These are phyloP conservation scores for Atalantia buxifolia DNA, from an alignment of 345 rosid genomes.

Conservation along the genomic window DNA sequence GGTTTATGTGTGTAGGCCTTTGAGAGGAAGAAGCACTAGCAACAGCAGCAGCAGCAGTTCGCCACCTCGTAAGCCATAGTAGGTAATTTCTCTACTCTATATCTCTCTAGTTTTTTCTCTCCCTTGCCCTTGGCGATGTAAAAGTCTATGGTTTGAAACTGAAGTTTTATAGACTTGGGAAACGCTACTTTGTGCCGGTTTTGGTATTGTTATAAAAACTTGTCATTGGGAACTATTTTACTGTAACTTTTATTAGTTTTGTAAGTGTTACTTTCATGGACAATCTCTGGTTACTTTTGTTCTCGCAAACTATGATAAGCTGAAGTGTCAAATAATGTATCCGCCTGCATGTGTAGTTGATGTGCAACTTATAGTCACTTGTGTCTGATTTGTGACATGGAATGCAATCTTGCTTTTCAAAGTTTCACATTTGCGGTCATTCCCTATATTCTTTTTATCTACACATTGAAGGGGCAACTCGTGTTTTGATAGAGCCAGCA, in stretches of 20 bases:
- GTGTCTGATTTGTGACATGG: too few species aligned
- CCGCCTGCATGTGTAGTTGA: too few species aligned
- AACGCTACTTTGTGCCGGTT: background rate
- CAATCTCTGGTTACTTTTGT: background rate
- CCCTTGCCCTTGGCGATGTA: background rate
- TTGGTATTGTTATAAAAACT: background rate
- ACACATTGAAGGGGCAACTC: too few species aligned
- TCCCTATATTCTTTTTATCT: too few species aligned
- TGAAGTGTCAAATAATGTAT: background rate
- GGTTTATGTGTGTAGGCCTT: constrained; percentile 50
- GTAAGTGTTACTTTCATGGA: background rate
- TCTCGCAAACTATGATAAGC: background rate
- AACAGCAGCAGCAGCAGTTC: constrained; percentile 82
- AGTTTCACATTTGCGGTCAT: too few species aligned
- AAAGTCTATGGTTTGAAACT: background rate
- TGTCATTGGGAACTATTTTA: background rate
- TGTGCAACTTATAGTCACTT: too few species aligned
- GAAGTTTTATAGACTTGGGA: background rate
- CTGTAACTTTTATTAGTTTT: background rate
- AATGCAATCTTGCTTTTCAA: too few species aligned
- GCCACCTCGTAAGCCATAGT: constrained; percentile 58
- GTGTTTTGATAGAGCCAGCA: too few species aligned
- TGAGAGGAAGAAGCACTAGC: constrained; percentile 80
- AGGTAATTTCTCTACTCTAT: constrained; percentile 26
- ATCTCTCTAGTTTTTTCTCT: background rate